Evolutionary conservation across 1,139 yeast species (phyloP).

Genomic region (Geotrichum australiense): DNA sequence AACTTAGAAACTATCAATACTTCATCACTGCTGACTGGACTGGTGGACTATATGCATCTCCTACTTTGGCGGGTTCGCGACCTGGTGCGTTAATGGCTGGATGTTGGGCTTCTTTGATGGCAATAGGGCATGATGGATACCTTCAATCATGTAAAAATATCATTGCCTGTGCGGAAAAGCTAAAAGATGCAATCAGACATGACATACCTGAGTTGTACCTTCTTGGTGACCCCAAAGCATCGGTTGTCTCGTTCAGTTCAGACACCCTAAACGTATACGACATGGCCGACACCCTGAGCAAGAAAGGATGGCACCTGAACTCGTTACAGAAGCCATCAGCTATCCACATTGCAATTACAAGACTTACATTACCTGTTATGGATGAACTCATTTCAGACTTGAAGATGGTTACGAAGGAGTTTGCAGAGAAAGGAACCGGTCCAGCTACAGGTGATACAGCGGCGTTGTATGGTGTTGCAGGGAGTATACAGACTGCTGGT

Average conservation of each 20-base stretch:
- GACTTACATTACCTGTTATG: conserved; percentile 55
- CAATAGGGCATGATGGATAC: conserved; percentile 78
- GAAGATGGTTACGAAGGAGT: conserved; percentile 41
- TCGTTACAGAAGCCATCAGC: conserved; percentile 88
- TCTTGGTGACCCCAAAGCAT: conserved; percentile 76
- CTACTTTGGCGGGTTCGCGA: conserved; percentile 92
- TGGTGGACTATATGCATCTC: conserved; percentile 95
- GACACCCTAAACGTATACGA: conserved; percentile 58
- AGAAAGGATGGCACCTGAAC: conserved; percentile 84
- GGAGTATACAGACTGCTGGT: conserved; percentile 74
- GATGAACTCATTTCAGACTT: conserved; percentile 57
- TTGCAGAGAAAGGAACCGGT: conserved; percentile 29
- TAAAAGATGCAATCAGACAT: conserved; percentile 44
- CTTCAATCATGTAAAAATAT: conserved; percentile 58
- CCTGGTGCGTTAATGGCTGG: conserved; percentile 97
- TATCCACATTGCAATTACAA: conserved; percentile 80
- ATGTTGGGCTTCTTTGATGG: conserved; percentile 89
- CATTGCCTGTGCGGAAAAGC: conserved; percentile 53
- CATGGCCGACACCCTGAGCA: conserved; percentile 59
- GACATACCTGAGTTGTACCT: conserved; percentile 52
- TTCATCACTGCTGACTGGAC: conserved; percentile 80
- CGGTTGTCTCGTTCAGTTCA: conserved; percentile 74
- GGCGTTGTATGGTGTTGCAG: conserved; percentile 86
- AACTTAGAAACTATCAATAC: conserved; percentile 73
- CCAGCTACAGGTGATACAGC: conserved; percentile 50